Conservation (phyloP, 2,329 filamentous ascomycete genomes). For the Fusarium nanum region DNA sequence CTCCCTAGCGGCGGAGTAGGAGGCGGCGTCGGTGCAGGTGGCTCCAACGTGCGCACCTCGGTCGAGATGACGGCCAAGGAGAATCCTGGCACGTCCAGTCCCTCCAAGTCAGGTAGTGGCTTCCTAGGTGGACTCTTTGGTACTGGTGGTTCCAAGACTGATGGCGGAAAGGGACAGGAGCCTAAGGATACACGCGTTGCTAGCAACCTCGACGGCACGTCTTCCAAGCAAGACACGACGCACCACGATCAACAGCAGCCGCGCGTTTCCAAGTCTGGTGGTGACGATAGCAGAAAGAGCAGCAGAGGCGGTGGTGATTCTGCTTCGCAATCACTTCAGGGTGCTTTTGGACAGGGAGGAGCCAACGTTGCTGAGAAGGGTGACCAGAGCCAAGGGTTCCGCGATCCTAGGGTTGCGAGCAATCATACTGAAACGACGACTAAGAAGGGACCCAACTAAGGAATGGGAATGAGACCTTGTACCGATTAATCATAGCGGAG, state of each 20-base stretch:
- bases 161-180: conserved; percentile 18
- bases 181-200: conserved; percentile 35
- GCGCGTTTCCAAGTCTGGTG: conserved; percentile 12
- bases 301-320: background rate
- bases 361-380: conserved; percentile 14
- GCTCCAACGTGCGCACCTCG: conserved; percentile 43
- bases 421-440: conserved; percentile 29
- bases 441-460: conserved; percentile 16
- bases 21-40: conserved; percentile 49
- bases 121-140: conserved; percentile 42
- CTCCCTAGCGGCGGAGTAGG: conserved; percentile 51
- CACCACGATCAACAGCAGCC: conserved; percentile 25
- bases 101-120: conserved; percentile 8
- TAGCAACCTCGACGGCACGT: conserved; percentile 32
- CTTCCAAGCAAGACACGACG: conserved; percentile 22
- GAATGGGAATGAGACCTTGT: background rate
- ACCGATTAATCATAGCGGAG: conserved; percentile 17
- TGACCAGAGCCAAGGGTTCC: conserved; percentile 24
- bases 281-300: background rate
- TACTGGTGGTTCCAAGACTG: conserved; percentile 36
- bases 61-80: conserved; percentile 44
- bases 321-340: conserved; percentile 3
- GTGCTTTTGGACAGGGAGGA: conserved; percentile 27
- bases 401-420: conserved; percentile 29
- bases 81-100: conserved; percentile 18